These are phyloP conservation scores for Apocynum venetum DNA, from an alignment of 257 asterid species.

Conservation along the genomic window DNA sequence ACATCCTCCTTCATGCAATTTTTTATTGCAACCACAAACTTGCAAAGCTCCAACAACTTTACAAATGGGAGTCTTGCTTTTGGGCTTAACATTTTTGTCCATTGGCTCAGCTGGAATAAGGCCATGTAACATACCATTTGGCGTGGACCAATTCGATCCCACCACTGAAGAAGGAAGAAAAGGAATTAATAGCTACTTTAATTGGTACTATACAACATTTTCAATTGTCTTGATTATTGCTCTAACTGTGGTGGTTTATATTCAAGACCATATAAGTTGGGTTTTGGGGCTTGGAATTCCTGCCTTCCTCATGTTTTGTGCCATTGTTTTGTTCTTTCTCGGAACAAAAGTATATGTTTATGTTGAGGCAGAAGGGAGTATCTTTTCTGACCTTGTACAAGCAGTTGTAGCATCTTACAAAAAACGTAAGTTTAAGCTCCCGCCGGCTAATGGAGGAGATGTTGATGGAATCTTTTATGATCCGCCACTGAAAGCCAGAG, in stretches of 20 bases:
- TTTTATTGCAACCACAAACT: neutral
- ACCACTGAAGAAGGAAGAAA: conserved; percentile 56
- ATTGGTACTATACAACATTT: conserved; percentile 84
- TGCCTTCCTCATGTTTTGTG: conserved; percentile 47
- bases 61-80: conserved; percentile 46
- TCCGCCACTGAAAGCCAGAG: conserved; percentile 34
- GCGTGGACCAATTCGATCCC: conserved; percentile 83
- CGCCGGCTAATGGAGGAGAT: conserved; percentile 2
- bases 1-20: conserved; percentile 65
- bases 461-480: conserved; percentile 37
- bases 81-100: conserved; percentile 44
- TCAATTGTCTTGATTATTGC: conserved; percentile 59
- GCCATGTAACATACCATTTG: conserved; percentile 93
- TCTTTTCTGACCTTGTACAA: conserved; percentile 51
- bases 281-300: conserved; percentile 59
- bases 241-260: conserved; percentile 60
- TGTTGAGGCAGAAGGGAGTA: conserved; percentile 71
- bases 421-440: conserved; percentile 49
- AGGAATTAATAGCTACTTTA: conserved; percentile 77
- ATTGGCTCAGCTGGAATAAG: conserved; percentile 79
- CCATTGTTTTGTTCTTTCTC: conserved; percentile 46
- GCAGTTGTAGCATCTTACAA: conserved; percentile 47
- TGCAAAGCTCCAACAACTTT: conserved; percentile 54
- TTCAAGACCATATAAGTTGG: conserved; percentile 80
- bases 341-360: conserved; percentile 55